Conservation (phyloP, 2,329 filamentous ascomycete genomes). For the Penicillium sp. region DNA sequence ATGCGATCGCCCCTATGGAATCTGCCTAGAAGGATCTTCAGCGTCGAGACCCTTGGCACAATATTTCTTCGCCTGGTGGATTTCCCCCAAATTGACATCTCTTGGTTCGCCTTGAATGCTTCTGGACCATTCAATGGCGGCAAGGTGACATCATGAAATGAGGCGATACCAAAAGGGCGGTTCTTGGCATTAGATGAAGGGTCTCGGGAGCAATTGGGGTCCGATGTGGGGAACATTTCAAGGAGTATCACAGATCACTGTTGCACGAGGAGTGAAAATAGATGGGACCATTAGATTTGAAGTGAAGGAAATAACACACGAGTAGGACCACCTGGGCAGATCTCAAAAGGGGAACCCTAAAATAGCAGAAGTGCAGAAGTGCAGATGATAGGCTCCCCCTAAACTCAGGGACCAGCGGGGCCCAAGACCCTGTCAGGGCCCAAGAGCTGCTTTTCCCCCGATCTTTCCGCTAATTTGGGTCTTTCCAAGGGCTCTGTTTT, state of each 20-base stretch:
- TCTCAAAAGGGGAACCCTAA: constrained; percentile 6
- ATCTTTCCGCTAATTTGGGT: constrained; percentile 1
- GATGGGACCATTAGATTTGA: background rate
- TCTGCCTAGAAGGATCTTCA: background rate
- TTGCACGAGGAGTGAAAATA: background rate
- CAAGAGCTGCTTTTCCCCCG: constrained; percentile 11
- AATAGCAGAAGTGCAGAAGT: background rate
- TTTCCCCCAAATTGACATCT: background rate
- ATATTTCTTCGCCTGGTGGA: background rate
- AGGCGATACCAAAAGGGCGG: background rate
- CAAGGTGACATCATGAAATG: constrained; percentile 4
- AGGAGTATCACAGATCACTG: background rate
- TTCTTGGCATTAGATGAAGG: background rate
- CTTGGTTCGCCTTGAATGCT: background rate
- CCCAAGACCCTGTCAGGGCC: constrained; percentile 13
- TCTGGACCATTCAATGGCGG: background rate
- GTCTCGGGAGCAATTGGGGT: background rate
- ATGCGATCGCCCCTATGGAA: background rate
- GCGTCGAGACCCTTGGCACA: background rate
- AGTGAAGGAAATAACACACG: background rate
- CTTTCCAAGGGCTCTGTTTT: constrained; percentile 10
- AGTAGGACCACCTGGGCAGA: constrained; percentile 3
- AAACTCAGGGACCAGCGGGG: constrained; percentile 1
- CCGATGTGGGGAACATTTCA: background rate
- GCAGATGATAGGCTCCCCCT: background rate